Base-by-base conservation (phyloP, 495 filamentous ascomycete genomes). In the Penicillium chermesinum region DNA sequence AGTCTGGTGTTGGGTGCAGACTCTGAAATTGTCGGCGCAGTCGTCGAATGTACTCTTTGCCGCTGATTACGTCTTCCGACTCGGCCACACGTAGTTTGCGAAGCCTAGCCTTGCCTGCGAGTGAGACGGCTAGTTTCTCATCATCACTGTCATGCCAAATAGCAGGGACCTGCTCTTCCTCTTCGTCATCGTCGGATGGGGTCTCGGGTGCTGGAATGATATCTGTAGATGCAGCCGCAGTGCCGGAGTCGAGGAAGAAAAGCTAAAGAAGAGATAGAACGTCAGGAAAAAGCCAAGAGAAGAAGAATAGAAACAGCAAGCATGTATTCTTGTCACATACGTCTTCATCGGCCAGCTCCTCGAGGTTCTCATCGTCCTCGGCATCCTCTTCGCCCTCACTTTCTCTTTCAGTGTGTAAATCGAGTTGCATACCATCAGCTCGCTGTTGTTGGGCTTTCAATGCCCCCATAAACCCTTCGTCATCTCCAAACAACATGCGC, bases 111-210 rank as follows among this genome's bases (percentile, higher is more conserved):
- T 83, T 80, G 34, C 81, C 75, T 8, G 86, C 86, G 10, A 98
- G 77, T 2, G 91, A 96, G 38, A 98, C 74, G 15, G 80, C 79
- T 41, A 96, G 70, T 33, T 85, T 80, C 60, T 98, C 93, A 57
- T 98, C 93, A 55, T 97, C 93, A 66, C 90, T 96, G 68, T 98
- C 93, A 53, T 89, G 81, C 93, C 93, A 98, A 12, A 87, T 85
- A 9, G 87, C 46, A 48, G 75, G 65, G 17, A 59, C 64, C 1
- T 69, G 62, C 18, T 63, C 60, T 2, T 62, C 59, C 16, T 66
- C 57, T 5, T 66, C 65, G 22, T 70, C 66, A 6, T 61, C 54
- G n/a, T 74, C 57, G 3, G 62, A 67, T 7, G 55, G 66, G 4
- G 55, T 63, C 38, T 61, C 56, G 2, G 60, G 54, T 6, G 62